Conservation (phyloP, 2,329 filamentous ascomycete species). For the Fusarium nanum region DNA sequence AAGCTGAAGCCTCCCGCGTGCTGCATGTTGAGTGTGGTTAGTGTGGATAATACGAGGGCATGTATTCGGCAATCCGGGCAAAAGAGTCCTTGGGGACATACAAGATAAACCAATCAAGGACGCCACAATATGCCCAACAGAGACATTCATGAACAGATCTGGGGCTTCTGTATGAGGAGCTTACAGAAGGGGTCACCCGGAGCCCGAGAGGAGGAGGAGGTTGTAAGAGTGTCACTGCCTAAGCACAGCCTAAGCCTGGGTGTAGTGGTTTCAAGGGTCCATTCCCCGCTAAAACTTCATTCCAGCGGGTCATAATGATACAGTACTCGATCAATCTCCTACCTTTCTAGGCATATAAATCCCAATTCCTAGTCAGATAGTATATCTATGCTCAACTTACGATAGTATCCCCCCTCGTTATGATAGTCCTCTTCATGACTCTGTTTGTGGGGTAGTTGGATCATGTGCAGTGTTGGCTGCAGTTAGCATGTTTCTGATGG, state of each 20-base stretch:
- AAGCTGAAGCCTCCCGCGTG: slow-evolving; percentile 30
- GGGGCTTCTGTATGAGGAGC: slow-evolving; percentile 7
- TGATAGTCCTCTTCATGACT: slow-evolving; percentile 25
- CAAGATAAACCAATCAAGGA: slow-evolving; percentile 30
- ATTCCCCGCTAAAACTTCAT: slow-evolving; percentile 27
- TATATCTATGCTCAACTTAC: neutral
- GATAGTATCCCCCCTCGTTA: neutral
- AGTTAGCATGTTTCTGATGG: slow-evolving; percentile 7
- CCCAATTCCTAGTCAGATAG: neutral
- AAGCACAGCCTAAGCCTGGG: neutral
- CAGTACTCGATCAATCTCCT: neutral
- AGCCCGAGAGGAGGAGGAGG: neutral
- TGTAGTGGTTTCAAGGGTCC: slow-evolving; percentile 32
- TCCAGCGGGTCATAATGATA: slow-evolving; percentile 6
- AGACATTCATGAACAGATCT: slow-evolving; percentile 8
- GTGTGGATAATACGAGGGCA: slow-evolving; percentile 39
- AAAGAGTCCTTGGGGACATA: slow-evolving; percentile 4
- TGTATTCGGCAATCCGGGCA: slow-evolving; percentile 22
- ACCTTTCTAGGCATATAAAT: neutral
- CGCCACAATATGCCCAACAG: slow-evolving; percentile 12
- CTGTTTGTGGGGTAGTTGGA: slow-evolving; percentile 22
- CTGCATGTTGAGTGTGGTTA: slow-evolving; percentile 33
- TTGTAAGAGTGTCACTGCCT: slow-evolving; percentile 4
- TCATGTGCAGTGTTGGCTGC: slow-evolving; percentile 31
- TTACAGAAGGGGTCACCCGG: slow-evolving; percentile 17